These are phyloP conservation scores for Cotoneaster glaucophyllus DNA, from an alignment of 306 rosid species.

Conservation along the genomic window DNA sequence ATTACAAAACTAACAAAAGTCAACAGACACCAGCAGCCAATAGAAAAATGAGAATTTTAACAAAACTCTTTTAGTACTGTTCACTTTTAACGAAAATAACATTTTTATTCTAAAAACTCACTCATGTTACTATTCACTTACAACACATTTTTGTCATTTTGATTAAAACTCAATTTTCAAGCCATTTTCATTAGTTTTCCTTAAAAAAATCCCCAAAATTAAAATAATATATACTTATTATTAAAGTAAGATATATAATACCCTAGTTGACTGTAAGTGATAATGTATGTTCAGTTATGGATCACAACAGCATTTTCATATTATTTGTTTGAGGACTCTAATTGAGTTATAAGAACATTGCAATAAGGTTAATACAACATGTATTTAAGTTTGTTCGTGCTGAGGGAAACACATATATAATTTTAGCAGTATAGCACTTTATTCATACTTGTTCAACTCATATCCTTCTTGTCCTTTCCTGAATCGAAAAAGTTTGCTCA, in stretches of 20 bases:
- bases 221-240: neutral
- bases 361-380: neutral
- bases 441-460: neutral
- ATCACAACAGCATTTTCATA: too few relatives aligned
- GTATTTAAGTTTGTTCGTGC: neutral
- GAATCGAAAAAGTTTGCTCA: neutral
- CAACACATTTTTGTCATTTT: too few relatives aligned
- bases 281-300: neutral
- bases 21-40: neutral
- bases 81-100: too few relatives aligned
- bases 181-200: too few relatives aligned
- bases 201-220: too few relatives aligned
- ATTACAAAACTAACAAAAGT: neutral
- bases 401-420: too few relatives aligned
- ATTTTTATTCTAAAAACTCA: too few relatives aligned
- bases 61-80: too few relatives aligned
- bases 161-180: too few relatives aligned
- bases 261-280: neutral
- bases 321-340: neutral
- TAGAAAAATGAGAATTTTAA: too few relatives aligned
- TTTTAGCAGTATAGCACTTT: neutral
- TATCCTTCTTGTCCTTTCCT: neutral
- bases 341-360: neutral
- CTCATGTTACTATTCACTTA: too few relatives aligned
- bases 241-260: neutral